Base-by-base conservation (phyloP, 2,329 filamentous ascomycete genomes). In the Teratosphaeria destructans region DNA sequence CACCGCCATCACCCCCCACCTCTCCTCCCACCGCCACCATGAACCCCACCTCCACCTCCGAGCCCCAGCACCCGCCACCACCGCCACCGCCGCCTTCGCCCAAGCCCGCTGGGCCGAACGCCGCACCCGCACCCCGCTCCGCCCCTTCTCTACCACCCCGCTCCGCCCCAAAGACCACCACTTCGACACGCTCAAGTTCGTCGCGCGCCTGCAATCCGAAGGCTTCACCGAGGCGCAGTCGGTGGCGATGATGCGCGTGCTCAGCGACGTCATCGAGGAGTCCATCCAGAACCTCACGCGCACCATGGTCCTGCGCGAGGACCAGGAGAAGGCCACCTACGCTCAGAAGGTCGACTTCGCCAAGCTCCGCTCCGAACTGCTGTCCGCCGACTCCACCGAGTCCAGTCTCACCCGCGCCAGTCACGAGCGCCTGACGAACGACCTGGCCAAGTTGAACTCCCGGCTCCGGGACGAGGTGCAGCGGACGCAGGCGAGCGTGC, bases 121-220 rank as follows among this genome's bases (percentile, higher is more conserved):
- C 3, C 29, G 32, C 34, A 34, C 34, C 53, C 19, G 23, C 27
- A 49, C 52, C 37, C 14, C 54, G 23, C 12, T 47, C 27, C 71
- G 75, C 57, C 58, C 65, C 58, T 93, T 96, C 72, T 88, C 91
- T 73, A 82, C 85, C 39, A 87, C 89, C 0, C 72, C 83, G 2
- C 69, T 76, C 43, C 81, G 78, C 56, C 72, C 74, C 57, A 84
- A 88, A 64, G 92, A 96, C 69, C 94, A 99, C 75, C 92, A 99
- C 75, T 99, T 99, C 72, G 94, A 99, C 75, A 99, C 94, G 0
- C 83, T 99, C 63, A 96, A 96, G 77, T 96, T 99, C 72, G 92
- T 99, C 47, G 90, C 96, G 76, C 82, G 90, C 57, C 79, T 99
- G 49, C 86, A 93, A 73, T 84, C 84, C 65, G 94, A 99, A 73